Evolutionary conservation across 2,329 filamentous ascomycete genomes (phyloP).

Genomic region (Ophiostoma sp.): DNA sequence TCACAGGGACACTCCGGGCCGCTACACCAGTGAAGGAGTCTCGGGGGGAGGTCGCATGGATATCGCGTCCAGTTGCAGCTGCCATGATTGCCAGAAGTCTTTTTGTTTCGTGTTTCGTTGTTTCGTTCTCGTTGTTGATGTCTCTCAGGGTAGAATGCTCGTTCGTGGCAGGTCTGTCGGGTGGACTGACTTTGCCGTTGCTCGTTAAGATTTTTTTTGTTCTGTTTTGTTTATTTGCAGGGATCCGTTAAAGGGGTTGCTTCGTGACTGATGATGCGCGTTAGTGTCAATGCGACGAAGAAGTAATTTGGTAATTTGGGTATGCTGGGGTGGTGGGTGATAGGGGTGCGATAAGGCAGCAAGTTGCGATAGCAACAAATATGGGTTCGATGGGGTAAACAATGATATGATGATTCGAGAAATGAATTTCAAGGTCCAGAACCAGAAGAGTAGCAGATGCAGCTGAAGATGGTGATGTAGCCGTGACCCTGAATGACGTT

Average conservation of each 20-base stretch:
- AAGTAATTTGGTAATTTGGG: neutral
- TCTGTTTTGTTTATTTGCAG: slow-evolving; percentile 15
- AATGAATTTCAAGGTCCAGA: neutral
- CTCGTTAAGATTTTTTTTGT: neutral
- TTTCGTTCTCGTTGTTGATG: slow-evolving; percentile 14
- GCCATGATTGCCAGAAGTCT: slow-evolving; percentile 55
- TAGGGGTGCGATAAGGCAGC: neutral
- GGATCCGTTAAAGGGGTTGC: slow-evolving; percentile 14
- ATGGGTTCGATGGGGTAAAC: neutral
- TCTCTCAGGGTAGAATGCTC: slow-evolving; percentile 1
- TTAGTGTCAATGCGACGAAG: slow-evolving; percentile 12
- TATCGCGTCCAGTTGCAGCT: slow-evolving; percentile 60
- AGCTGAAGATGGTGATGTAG: neutral
- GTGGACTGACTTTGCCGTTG: neutral
- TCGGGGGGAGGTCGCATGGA: slow-evolving; percentile 57
- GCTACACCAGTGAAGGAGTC: slow-evolving; percentile 70
- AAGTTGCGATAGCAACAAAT: slow-evolving; percentile 13
- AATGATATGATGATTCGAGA: neutral
- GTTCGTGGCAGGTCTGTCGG: neutral
- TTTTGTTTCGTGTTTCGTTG: slow-evolving; percentile 30
- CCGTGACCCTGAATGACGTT: slow-evolving; percentile 12
- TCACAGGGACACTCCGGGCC: slow-evolving; percentile 59
- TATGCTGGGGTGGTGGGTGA: neutral
- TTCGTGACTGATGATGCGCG: slow-evolving; percentile 11
- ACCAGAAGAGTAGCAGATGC: neutral